phyloP scores from a whole-genome alignment of 1,284 basidiomycete genomes.

The Naganishia liquefaciens region DNA sequence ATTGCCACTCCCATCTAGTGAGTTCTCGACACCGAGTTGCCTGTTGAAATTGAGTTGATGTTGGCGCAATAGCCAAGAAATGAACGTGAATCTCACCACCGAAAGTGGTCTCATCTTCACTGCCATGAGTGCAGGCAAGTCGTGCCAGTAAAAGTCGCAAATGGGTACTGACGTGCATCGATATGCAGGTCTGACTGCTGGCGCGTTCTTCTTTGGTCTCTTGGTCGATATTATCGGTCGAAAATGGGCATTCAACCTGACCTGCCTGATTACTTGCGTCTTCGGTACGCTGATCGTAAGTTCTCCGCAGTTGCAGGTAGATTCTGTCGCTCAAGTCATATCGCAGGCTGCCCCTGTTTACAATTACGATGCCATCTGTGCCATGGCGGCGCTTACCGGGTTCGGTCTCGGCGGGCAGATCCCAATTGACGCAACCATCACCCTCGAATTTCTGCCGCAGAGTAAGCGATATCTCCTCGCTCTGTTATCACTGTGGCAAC shows the following conservation, averaged over 20 bases:
- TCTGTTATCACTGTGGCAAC: conserved; percentile 52
- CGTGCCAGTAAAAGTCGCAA: not conserved
- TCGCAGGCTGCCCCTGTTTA: conserved; percentile 41
- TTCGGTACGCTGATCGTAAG: conserved; percentile 59
- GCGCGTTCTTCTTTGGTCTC: conserved; percentile 47
- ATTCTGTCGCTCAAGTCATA: conserved; percentile 60
- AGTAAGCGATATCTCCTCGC: conserved; percentile 55
- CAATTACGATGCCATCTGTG: conserved; percentile 50
- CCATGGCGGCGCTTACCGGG: conserved; percentile 46
- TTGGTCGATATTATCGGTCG: conserved; percentile 45
- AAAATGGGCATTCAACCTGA: conserved; percentile 65
- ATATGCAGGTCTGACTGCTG: conserved; percentile 58
- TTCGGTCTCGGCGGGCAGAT: conserved; percentile 58
- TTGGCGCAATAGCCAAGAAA: conserved; percentile 39
- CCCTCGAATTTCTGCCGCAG: conserved; percentile 60
- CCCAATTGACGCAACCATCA: conserved; percentile 74
- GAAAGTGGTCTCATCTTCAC: conserved; percentile 67
- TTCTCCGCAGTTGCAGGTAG: conserved; percentile 62
- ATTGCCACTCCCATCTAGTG: conserved; percentile 39
- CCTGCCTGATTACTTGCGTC: conserved; percentile 67
- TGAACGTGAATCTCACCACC: conserved; percentile 43
- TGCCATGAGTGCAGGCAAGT: conserved; percentile 55
- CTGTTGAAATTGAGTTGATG: not conserved
- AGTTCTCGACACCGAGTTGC: conserved; percentile 1
- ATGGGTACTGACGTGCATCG: not conserved